A percentile compares a stretch with the other conserved stretches of the same genome.
These are phyloP conservation scores for Penicillium arizonense DNA, from an alignment of 495 filamentous ascomycete genomes.

Conservation along the genomic window DNA sequence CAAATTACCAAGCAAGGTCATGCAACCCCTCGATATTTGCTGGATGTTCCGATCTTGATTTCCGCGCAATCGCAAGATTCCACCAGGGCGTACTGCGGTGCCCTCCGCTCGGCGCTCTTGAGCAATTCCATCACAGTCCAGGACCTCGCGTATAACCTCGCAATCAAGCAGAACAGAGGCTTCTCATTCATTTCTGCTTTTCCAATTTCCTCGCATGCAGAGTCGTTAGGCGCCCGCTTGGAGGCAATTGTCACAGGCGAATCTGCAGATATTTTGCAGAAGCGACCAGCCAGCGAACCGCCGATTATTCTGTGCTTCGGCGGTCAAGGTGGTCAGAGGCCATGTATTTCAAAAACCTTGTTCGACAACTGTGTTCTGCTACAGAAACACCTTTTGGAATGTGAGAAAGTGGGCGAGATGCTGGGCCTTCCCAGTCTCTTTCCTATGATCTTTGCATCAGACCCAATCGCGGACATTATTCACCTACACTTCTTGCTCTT, in stretches of 20 bases:
- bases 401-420: not conserved
- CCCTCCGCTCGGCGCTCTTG: conserved; percentile 4
- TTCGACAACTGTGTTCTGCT: conserved; percentile 28
- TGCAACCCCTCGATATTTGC: not conserved
- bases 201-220: not conserved
- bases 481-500: conserved; percentile 43
- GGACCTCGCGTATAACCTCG: conserved; percentile 17
- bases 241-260: conserved; percentile 4
- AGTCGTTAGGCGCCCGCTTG: not conserved
- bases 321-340: conserved; percentile 24
- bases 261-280: not conserved
- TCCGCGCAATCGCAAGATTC: conserved; percentile 8
- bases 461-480: conserved; percentile 30
- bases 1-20: not conserved
- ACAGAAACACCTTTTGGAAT: conserved; percentile 28
- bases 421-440: not conserved
- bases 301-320: conserved; percentile 33
- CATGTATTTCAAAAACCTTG: conserved; percentile 21
- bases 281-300: not conserved
- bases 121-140: not conserved
- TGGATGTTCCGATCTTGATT: conserved; percentile 14
- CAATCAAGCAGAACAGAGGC: conserved; percentile 15
- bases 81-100: conserved; percentile 11
- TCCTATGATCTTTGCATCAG: not conserved
- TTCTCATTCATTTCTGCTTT: conserved; percentile 6